Evolutionary conservation across 2,329 filamentous ascomycete species (phyloP).

Genomic region (Nakataea oryzae): DNA sequence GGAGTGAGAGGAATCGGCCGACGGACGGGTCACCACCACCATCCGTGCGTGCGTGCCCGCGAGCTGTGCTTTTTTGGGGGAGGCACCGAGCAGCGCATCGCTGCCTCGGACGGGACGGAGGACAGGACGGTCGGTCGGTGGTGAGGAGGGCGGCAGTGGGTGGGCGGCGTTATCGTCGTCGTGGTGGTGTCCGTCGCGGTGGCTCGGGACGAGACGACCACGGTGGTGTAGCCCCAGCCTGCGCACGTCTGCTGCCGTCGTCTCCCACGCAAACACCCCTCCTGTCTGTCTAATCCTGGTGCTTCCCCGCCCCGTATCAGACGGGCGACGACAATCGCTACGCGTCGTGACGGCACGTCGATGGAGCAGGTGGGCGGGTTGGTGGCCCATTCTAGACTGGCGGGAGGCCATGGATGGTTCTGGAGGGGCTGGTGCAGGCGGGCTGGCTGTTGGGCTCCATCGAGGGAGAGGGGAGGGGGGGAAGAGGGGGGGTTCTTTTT

Average conservation of each 20-base stretch:
- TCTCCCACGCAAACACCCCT: too few relatives aligned
- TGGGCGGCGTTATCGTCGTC: too few relatives aligned
- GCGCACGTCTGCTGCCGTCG: too few relatives aligned
- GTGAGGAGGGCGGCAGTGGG: background rate
- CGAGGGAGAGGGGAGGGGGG: background rate
- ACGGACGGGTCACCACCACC: background rate
- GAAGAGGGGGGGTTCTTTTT: too few relatives aligned
- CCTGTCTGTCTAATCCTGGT: too few relatives aligned
- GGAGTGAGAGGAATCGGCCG: too few relatives aligned
- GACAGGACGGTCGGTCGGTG: background rate
- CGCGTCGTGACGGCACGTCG: background rate
- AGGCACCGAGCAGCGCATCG: too few relatives aligned
- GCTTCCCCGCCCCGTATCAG: background rate
- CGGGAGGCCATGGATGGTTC: background rate
- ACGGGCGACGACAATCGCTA: background rate
- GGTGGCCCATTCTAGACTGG: background rate
- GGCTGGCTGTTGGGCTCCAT: background rate
- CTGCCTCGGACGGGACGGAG: background rate
- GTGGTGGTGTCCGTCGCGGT: too few relatives aligned
- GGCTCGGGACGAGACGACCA: too few relatives aligned
- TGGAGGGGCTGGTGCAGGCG: too few relatives aligned
- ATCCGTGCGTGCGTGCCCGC: background rate
- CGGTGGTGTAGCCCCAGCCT: background rate
- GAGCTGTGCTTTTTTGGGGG: too few relatives aligned
- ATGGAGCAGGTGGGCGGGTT: background rate